Evolutionary conservation across 495 filamentous ascomycete genomes (phyloP), one percentile per base, ranked within the genome.

Genomic region (Tuber microsphaerosporum): DNA sequence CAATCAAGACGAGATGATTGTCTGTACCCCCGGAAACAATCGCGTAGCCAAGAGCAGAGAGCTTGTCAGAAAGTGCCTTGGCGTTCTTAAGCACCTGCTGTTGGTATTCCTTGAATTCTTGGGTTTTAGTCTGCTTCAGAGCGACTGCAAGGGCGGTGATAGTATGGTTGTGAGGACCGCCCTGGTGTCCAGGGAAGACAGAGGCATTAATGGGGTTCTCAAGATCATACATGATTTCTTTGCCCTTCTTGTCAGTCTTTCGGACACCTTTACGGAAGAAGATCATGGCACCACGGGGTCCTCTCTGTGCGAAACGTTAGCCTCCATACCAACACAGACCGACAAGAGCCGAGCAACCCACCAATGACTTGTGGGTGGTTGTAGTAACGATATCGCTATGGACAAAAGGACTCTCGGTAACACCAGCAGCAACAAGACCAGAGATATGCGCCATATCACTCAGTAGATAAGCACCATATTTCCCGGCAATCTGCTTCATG

Each of bases 381-480:
- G 95, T 99, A 56, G 95, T 98, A 75, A 99, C 96, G 70, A 99
- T 90, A 82, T 99, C 95, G 69, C 92, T 92, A 85, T 93, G 89
- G 65, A 85, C 85, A 84, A 99, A 99, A n/a, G 95, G 95, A 65
- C 90, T 91, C 19, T 92, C 92, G 74, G 97, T 88, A 45, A 97
- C 96, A 79, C 91, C 91, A 69, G 93, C 96, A 20, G 95, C 96
- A 48, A 99, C 90, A 68, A 98, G 87, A 74, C 95, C 95, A 34
- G 94, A 97, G 77, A 99, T 96, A 80, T 99, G 95, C n/a, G 95
- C 95, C 90, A 99, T 98, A 82, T 99, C 95, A 74, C 92, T 90
- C 76, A 98, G 85, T 26, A 99, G 87, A 86, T 98, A 99, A 78
- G 93, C 92, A 76, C 92, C 93, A n/a, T 93, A 89, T 81, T 94